These are phyloP conservation scores for Phialophora chinensis DNA, from an alignment of 2,329 filamentous ascomycete species.

Conservation along the genomic window DNA sequence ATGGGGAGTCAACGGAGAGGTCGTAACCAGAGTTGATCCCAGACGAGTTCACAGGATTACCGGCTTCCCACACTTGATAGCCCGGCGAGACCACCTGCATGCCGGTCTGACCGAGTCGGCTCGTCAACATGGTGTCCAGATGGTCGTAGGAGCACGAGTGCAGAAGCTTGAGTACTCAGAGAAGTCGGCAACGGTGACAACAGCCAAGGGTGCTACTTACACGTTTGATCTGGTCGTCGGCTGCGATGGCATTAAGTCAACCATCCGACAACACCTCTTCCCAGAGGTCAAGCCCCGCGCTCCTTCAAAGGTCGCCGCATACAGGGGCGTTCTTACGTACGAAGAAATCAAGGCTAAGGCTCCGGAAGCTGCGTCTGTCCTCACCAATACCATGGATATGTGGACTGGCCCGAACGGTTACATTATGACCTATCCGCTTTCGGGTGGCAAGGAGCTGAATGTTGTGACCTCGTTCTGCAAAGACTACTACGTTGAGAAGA, in stretches of 20 bases:
- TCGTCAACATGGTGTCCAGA: conserved; percentile 24
- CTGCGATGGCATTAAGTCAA: conserved; percentile 50
- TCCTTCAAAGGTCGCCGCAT: conserved; percentile 17
- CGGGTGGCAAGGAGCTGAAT: conserved; percentile 37
- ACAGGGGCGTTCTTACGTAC: conserved; percentile 15
- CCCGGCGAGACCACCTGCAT: conserved; percentile 26
- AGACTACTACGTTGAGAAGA: conserved; percentile 20
- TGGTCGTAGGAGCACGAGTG: conserved; percentile 22
- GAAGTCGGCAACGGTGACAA: conserved; percentile 17
- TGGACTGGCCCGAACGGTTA: conserved; percentile 51
- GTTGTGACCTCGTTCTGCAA: conserved; percentile 19
- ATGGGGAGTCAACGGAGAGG: conserved; percentile 41
- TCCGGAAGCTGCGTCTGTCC: conserved; percentile 47
- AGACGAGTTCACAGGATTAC: conserved; percentile 8
- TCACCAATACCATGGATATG: conserved; percentile 50
- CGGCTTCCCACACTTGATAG: conserved; percentile 25
- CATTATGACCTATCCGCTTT: conserved; percentile 56
- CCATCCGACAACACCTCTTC: conserved; percentile 48
- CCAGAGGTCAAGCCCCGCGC: conserved; percentile 37
- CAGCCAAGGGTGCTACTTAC: conserved; percentile 38
- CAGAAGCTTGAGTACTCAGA: conserved; percentile 8
- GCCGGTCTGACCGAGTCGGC: conserved; percentile 25
- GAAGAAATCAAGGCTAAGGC: conserved; percentile 46
- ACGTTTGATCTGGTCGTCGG: conserved; percentile 48
- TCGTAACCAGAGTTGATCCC: conserved; percentile 23